Conservation (phyloP, 805 yeast species). For the Candida oleophila region DNA sequence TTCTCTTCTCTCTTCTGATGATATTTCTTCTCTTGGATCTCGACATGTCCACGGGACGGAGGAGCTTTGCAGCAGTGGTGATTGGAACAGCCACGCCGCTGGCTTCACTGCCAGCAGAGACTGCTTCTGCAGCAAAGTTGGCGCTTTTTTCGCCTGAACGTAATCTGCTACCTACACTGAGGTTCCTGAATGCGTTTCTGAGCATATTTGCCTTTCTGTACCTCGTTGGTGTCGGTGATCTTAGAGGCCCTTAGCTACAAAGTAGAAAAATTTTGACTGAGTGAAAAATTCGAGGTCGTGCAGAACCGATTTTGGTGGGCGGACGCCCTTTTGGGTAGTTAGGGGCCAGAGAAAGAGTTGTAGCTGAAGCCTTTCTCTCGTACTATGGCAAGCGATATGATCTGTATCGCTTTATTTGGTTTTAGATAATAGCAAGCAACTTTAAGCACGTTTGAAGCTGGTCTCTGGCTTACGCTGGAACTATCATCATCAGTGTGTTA, state of each 20-base stretch:
- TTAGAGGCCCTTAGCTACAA: no score
- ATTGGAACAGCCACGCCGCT: conserved; percentile 1
- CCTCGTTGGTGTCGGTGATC: no score
- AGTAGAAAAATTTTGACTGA: not conserved
- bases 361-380: no score
- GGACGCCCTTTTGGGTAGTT: not conserved
- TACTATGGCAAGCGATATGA: no score
- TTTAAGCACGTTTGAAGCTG: no score
- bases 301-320: not conserved
- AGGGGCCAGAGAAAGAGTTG: no score
- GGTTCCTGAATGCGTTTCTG: not conserved
- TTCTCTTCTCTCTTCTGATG: conserved; percentile 37
- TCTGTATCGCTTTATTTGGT: no score
- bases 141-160: no score
- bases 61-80: conserved; percentile 6
- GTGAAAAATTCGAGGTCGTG: not conserved
- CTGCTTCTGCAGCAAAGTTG: not conserved
- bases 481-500: no score
- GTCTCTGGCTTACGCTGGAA: no score
- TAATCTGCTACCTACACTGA: not conserved
- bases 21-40: conserved; percentile 27
- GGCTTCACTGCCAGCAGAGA: no score
- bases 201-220: not conserved
- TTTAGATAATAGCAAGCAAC: no score
- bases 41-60: conserved; percentile 3